phyloP scores from a whole-genome alignment of 352 stramenopile genomes.

The Phytophthora agathidicida region DNA sequence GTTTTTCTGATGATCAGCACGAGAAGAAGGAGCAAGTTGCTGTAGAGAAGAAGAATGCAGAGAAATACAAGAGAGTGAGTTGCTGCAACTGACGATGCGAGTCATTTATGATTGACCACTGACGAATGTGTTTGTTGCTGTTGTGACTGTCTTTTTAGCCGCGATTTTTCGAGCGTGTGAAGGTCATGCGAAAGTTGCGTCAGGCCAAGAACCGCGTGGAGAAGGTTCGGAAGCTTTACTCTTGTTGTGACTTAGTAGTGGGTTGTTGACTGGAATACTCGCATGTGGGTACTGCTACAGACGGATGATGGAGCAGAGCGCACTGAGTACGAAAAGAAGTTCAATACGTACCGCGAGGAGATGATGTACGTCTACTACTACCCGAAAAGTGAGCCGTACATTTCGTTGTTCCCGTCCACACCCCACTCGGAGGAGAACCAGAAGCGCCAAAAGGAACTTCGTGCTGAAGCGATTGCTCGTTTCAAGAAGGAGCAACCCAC shows the following conservation, averaged over 20 bases:
- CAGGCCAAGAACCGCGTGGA: conserved; percentile 59
- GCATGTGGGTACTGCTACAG: conserved; percentile 19
- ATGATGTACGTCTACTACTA: conserved; percentile 90
- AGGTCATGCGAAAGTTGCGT: conserved; percentile 83
- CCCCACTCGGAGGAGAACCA: conserved; percentile 58
- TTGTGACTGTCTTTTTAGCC: conserved; percentile 46
- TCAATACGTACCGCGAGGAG: conserved; percentile 57
- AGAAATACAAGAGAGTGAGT: conserved; percentile 84
- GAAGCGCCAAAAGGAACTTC: conserved; percentile 54
- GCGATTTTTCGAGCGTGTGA: conserved; percentile 84
- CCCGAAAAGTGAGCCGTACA: conserved; percentile 70
- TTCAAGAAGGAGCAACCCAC: conserved; percentile 64
- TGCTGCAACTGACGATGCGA: neutral
- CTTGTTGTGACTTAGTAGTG: neutral
- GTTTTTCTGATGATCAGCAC: conserved; percentile 26
- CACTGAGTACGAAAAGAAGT: conserved; percentile 39
- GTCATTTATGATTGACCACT: neutral
- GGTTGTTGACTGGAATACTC: neutral
- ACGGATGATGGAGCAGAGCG: conserved; percentile 48
- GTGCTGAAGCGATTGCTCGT: conserved; percentile 43
- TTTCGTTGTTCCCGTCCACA: conserved; percentile 68
- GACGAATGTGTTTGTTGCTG: conserved; percentile 4
- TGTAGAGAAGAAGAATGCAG: conserved; percentile 71
- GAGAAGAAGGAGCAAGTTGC: conserved; percentile 53
- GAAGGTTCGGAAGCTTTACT: conserved; percentile 31